A percentile compares a stretch with the other conserved stretches of the same genome.
Evolutionary conservation across 208 protist genomes (phyloP).

Genomic region (Trypanosoma avium): DNA sequence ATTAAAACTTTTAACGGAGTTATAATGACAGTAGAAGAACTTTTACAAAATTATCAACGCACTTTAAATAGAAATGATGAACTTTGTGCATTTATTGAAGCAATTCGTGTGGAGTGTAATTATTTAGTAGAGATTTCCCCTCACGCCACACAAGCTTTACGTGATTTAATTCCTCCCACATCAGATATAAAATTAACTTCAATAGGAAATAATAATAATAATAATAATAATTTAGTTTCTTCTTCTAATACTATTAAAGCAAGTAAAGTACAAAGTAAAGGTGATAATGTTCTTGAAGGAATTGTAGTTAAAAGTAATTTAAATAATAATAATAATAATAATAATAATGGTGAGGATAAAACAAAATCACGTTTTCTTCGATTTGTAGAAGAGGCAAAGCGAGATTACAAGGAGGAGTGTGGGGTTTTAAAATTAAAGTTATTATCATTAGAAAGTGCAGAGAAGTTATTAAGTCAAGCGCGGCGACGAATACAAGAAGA

Average conservation of each 20-base stretch:
- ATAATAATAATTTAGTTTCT: neutral
- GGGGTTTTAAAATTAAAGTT: conserved; percentile 16
- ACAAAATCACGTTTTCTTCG: conserved; percentile 11
- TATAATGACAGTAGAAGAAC: conserved; percentile 48
- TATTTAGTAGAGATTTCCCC: conserved; percentile 15
- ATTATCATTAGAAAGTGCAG: conserved; percentile 15
- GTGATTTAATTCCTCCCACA: neutral
- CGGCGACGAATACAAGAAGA: conserved; percentile 8
- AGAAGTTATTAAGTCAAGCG: conserved; percentile 10
- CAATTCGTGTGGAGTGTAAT: conserved; percentile 36
- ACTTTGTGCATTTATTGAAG: conserved; percentile 33
- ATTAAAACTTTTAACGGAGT: too few species aligned
- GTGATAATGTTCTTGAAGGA: conserved; percentile 9
- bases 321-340: too few species aligned
- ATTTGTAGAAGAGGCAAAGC: conserved; percentile 24
- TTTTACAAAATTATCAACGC: conserved; percentile 39
- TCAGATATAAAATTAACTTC: neutral
- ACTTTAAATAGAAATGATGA: conserved; percentile 31
- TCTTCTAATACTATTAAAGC: neutral
- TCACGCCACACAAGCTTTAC: conserved; percentile 15
- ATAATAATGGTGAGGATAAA: neutral
- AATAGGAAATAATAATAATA: conserved; percentile 1
- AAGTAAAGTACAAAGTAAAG: neutral
- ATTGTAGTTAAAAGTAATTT: conserved; percentile 2
- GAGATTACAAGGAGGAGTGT: conserved; percentile 36